Evolutionary conservation across 768 basidiomycete genomes (phyloP).

Genomic region (Gymnopilus dilepis): DNA sequence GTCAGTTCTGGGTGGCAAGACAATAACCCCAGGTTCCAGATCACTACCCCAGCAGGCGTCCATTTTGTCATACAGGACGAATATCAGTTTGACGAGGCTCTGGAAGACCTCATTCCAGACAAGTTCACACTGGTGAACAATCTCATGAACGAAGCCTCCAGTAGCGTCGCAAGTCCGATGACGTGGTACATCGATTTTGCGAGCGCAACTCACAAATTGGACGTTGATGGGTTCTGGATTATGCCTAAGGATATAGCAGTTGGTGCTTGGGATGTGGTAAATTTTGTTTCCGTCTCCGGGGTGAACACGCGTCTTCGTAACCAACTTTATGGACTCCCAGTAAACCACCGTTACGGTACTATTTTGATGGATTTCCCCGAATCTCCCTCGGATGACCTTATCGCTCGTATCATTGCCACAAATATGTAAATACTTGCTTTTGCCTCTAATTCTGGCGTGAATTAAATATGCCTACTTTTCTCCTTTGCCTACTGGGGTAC

Average conservation of each 20-base stretch:
- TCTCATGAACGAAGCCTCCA: neutral
- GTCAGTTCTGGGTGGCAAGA: neutral
- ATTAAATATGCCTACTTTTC: too few relatives aligned
- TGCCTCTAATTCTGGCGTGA: too few relatives aligned
- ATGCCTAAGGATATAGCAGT: neutral
- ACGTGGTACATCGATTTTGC: slow-evolving; percentile 1
- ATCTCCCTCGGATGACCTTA: neutral
- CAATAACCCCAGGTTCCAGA: neutral
- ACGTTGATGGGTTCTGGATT: neutral
- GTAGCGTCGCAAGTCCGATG: neutral
- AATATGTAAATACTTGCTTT: neutral
- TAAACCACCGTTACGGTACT: neutral
- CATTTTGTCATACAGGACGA: neutral
- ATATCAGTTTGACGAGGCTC: neutral
- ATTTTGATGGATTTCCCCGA: slow-evolving; percentile 6
- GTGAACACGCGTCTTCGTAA: neutral
- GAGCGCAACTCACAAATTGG: neutral
- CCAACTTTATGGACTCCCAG: neutral
- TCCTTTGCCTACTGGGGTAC: too few relatives aligned
- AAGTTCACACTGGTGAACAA: neutral
- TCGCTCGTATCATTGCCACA: neutral
- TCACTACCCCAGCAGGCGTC: neutral
- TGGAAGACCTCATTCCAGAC: neutral
- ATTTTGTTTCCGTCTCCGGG: neutral
- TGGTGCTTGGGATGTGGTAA: neutral